phyloP scores from a whole-genome alignment of 768 basidiomycete species.

The Rubroboletus satanas region DNA sequence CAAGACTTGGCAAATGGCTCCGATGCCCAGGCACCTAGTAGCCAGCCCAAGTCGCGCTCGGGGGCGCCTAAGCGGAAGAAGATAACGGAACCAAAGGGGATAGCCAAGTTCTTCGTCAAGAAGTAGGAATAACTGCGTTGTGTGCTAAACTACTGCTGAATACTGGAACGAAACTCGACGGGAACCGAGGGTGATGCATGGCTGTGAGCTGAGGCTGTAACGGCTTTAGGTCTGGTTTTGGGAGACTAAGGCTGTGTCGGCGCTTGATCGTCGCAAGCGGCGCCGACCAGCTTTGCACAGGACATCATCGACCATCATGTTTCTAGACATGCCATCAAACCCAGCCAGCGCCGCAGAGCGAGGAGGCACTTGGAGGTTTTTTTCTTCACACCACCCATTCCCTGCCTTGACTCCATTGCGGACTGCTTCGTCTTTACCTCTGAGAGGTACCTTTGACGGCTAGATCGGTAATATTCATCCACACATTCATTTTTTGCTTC shows the following conservation, averaged over 20 bases:
- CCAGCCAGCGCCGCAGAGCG: background rate
- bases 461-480: conserved; percentile 14
- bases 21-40: conserved; percentile 5
- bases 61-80: conserved; percentile 32
- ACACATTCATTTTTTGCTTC: background rate
- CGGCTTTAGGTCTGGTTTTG: too few species aligned
- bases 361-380: background rate
- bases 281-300: conserved; percentile 7
- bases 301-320: background rate
- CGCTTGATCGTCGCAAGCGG: conserved; percentile 18
- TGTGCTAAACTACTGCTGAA: background rate
- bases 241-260: conserved; percentile 1
- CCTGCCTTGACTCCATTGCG: conserved; percentile 28
- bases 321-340: conserved; percentile 6
- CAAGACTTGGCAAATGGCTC: conserved; percentile 59
- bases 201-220: background rate
- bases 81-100: conserved; percentile 33
- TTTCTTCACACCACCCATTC: conserved; percentile 17
- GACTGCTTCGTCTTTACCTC: conserved; percentile 35
- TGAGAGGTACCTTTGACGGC: conserved; percentile 29
- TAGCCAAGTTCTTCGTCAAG: conserved; percentile 46
- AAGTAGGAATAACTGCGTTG: conserved; percentile 19
- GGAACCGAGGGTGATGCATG: background rate
- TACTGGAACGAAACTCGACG: background rate
- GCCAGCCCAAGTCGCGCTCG: conserved; percentile 10